phyloP scores from a whole-genome alignment of 2,329 filamentous ascomycete species.

The Gaeumannomyces tritici region DNA sequence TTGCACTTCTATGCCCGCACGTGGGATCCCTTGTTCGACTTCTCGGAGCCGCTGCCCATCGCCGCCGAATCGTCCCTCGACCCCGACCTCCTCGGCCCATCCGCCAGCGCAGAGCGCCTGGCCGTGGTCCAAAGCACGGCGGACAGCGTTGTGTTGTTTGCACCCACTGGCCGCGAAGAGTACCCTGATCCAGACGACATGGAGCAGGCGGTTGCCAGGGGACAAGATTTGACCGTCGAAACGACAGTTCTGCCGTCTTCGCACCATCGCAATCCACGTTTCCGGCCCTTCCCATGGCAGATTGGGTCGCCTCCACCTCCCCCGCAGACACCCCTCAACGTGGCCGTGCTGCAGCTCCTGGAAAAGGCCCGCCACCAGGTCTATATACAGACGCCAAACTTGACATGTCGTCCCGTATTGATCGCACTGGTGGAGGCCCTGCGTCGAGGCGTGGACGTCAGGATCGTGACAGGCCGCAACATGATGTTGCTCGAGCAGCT shows the following conservation, averaged over 20 bases:
- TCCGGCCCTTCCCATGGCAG: slow-evolving; percentile 49
- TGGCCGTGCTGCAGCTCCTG: slow-evolving; percentile 52
- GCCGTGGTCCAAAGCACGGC: neutral
- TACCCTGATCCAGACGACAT: neutral
- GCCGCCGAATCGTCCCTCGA: neutral
- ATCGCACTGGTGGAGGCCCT: slow-evolving; percentile 52
- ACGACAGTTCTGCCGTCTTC: slow-evolving; percentile 65
- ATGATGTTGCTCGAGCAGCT: slow-evolving; percentile 77
- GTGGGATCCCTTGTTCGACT: slow-evolving; percentile 43
- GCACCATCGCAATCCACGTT: slow-evolving; percentile 59
- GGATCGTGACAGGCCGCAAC: slow-evolving; percentile 54
- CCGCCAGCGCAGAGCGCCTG: neutral
- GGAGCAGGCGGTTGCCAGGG: neutral
- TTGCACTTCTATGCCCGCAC: slow-evolving; percentile 56
- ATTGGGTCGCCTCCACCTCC: slow-evolving; percentile 26
- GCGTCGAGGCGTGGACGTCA: slow-evolving; percentile 55
- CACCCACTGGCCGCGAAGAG: neutral
- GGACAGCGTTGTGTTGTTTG: neutral
- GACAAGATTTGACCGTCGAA: slow-evolving; percentile 1
- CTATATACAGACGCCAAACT: slow-evolving; percentile 67
- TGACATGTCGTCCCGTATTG: slow-evolving; percentile 59
- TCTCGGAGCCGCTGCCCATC: neutral
- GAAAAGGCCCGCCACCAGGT: slow-evolving; percentile 47
- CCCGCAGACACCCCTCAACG: slow-evolving; percentile 59
- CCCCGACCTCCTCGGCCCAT: neutral